Evolutionary conservation across 345 rosid genomes (phyloP).

Genomic region (Lepidium africanum): DNA sequence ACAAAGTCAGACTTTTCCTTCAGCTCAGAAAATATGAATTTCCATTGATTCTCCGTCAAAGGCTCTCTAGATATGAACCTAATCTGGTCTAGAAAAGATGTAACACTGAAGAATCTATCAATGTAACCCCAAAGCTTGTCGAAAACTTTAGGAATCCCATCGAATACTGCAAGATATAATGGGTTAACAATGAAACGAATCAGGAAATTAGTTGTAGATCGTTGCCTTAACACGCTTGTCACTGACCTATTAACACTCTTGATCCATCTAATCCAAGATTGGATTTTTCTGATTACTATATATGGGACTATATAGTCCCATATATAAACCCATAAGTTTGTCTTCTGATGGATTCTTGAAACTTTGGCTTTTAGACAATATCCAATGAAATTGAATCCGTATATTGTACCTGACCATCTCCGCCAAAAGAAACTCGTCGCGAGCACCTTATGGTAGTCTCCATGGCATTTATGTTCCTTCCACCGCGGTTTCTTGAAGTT

Average conservation of each 20-base stretch:
- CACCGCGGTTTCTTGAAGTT: conserved; percentile 13
- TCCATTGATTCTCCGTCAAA: conserved; percentile 39
- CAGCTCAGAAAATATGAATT: conserved; percentile 37
- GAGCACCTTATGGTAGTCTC: conserved; percentile 9
- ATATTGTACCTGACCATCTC: conserved; percentile 47
- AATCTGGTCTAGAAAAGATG: conserved; percentile 20
- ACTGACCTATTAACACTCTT: background rate
- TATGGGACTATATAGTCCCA: background rate
- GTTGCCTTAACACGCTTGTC: background rate
- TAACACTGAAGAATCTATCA: conserved; percentile 24
- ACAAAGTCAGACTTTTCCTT: conserved; percentile 28
- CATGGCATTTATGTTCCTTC: background rate
- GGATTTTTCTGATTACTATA: background rate
- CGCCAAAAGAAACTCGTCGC: conserved; percentile 25
- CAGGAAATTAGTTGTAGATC: background rate
- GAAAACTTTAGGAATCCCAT: background rate
- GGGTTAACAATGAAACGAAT: background rate
- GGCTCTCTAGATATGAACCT: conserved; percentile 29
- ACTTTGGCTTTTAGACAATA: conserved; percentile 35
- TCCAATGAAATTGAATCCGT: conserved; percentile 38
- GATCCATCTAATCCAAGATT: background rate
- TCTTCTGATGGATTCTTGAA: conserved; percentile 8
- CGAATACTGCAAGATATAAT: background rate
- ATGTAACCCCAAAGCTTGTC: background rate
- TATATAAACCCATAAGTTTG: no score